Evolutionary conservation across 2,329 filamentous ascomycete genomes (phyloP).

Genomic region (Aspergillus fumigatiaffinis): DNA sequence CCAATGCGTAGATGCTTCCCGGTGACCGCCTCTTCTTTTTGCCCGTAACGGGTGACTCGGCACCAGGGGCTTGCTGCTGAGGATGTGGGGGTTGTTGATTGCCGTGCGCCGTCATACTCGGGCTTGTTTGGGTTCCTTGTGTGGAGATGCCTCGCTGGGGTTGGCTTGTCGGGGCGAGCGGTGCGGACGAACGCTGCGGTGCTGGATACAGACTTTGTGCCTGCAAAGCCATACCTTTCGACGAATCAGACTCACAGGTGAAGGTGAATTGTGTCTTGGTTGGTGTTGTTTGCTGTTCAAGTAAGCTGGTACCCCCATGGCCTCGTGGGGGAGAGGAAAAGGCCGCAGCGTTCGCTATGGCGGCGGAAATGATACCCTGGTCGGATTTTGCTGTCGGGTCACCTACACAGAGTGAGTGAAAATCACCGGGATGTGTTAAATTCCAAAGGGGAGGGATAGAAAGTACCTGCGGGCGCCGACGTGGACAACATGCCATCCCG

Average conservation of each 20-base stretch:
- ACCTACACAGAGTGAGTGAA: conserved; percentile 21
- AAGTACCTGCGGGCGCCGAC: conserved; percentile 36
- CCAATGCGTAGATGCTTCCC: conserved; percentile 67
- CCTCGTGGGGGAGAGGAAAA: conserved; percentile 57
- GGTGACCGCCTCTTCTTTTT: conserved; percentile 65
- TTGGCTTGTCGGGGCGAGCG: conserved; percentile 29
- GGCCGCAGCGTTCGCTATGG: conserved; percentile 83
- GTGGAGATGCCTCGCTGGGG: conserved; percentile 44
- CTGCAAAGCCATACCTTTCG: conserved; percentile 73
- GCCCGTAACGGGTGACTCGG: conserved; percentile 46
- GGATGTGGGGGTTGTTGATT: conserved; percentile 28
- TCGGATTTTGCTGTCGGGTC: conserved; percentile 41
- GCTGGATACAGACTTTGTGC: conserved; percentile 48
- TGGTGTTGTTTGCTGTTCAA: conserved; percentile 68
- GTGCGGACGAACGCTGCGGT: conserved; percentile 31
- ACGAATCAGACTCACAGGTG: conserved; percentile 85
- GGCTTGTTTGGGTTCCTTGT: conserved; percentile 55
- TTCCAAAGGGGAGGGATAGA: conserved; percentile 14
- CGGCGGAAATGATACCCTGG: conserved; percentile 84
- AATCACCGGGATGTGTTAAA: conserved; percentile 13
- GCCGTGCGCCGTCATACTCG: conserved; percentile 40
- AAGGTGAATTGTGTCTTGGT: conserved; percentile 92
- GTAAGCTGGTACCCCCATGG: conserved; percentile 73
- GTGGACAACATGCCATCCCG: conserved; percentile 45
- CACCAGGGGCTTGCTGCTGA: conserved; percentile 37